Conservation (phyloP, 1,284 basidiomycete species). For the Ustilago shanxiensis region DNA sequence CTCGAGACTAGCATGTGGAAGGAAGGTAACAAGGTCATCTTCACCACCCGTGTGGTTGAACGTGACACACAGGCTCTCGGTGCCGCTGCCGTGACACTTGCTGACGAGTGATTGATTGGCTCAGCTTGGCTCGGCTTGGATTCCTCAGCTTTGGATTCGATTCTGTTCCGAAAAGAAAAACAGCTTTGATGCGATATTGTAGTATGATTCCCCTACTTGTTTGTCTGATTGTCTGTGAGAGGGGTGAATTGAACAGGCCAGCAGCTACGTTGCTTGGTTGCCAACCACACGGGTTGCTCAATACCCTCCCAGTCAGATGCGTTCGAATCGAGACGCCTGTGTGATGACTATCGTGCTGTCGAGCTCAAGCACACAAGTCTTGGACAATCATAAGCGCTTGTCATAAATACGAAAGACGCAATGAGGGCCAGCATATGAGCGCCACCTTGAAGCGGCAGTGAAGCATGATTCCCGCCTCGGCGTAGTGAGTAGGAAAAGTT, state of each 20-base stretch:
- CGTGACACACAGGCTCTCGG: constrained; percentile 78
- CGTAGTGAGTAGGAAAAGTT: too few relatives aligned
- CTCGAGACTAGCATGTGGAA: constrained; percentile 85
- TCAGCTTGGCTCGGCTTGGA: not conserved
- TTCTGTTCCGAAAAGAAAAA: not conserved
- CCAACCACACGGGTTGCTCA: not conserved
- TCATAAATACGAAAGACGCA: too few relatives aligned
- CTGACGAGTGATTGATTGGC: constrained; percentile 34
- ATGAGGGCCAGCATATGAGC: too few relatives aligned
- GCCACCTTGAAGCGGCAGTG: not conserved
- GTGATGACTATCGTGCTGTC: too few relatives aligned
- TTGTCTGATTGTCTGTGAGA: not conserved
- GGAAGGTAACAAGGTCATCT: constrained; percentile 90
- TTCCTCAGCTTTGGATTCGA: constrained; percentile 6
- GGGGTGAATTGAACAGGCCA: not conserved
- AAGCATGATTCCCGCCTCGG: not conserved
- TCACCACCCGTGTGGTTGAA: constrained; percentile 85
- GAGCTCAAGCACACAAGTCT: too few relatives aligned
- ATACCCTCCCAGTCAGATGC: not conserved
- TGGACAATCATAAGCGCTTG: too few relatives aligned
- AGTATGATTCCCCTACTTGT: not conserved
- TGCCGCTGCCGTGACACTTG: constrained; percentile 81
- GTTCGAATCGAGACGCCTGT: not conserved
- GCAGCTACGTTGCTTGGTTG: not conserved
- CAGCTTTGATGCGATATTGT: not conserved